Conservation (phyloP, 768 basidiomycete genomes). For the Macrocybe gigantea region DNA sequence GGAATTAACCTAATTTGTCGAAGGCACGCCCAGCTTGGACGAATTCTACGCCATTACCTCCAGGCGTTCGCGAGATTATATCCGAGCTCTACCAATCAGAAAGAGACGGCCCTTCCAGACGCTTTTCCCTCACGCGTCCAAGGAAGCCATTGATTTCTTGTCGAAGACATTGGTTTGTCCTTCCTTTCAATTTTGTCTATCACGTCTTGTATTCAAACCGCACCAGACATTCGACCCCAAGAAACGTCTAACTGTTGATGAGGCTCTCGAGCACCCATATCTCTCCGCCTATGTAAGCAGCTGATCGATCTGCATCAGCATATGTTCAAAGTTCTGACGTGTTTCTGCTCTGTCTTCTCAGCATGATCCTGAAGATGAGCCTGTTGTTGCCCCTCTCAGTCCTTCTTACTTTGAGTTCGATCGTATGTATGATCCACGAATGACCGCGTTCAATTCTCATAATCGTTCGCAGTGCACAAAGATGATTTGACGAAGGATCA, state of each 20-base stretch:
- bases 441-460: constrained; percentile 2
- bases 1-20: background rate
- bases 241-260: constrained; percentile 91
- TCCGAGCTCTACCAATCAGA: constrained; percentile 90
- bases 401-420: constrained; percentile 92
- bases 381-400: constrained; percentile 70
- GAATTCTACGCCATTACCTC: constrained; percentile 98
- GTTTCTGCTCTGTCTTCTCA: constrained; percentile 16
- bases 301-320: background rate
- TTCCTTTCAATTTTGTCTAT: constrained; percentile 5
- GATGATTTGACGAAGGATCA: constrained; percentile 74
- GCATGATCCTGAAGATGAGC: constrained; percentile 91
- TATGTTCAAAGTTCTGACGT: constrained; percentile 28
- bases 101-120: constrained; percentile 78
- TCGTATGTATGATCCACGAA: constrained; percentile 34
- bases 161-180: constrained; percentile 66
- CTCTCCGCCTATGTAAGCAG: constrained; percentile 75
- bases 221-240: constrained; percentile 91
- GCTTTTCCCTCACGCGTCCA: constrained; percentile 88
- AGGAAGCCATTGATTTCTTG: constrained; percentile 61
- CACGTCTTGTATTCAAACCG: background rate
- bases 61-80: constrained; percentile 87
- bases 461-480: constrained; percentile 45
- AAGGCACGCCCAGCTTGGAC: constrained; percentile 86
- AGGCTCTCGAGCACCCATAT: constrained; percentile 90